phyloP scores from a whole-genome alignment of 345 rosid genomes.

The Moricandia arvensis region DNA sequence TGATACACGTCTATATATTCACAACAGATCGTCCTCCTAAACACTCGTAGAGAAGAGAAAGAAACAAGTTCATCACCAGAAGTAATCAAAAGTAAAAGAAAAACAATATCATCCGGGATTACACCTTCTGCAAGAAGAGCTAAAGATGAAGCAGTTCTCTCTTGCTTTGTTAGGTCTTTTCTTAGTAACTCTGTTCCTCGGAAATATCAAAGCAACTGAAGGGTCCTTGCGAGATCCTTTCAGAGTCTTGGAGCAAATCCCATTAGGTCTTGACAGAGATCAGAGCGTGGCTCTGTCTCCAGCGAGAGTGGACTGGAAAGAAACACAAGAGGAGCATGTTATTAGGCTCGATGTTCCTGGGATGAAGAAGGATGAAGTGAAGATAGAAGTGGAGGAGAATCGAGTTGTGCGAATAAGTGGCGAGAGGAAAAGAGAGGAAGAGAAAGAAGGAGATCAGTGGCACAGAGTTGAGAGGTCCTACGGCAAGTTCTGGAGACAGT shows the following conservation, averaged over 20 bases:
- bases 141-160: constrained; percentile 13
- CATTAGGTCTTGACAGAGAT: constrained; percentile 51
- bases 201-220: constrained; percentile 14
- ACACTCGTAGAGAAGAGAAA: background rate
- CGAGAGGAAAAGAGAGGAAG: constrained; percentile 71
- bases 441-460: constrained; percentile 73
- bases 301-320: constrained; percentile 81
- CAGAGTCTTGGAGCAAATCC: constrained; percentile 61
- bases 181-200: constrained; percentile 23
- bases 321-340: constrained; percentile 64
- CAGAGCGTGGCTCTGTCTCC: constrained; percentile 46
- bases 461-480: constrained; percentile 72
- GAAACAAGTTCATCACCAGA: background rate
- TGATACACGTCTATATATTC: constrained; percentile 1
- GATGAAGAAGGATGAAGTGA: constrained; percentile 70
- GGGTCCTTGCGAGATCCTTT: constrained; percentile 63
- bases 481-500: constrained; percentile 85
- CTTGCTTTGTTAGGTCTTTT: constrained; percentile 10
- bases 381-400: constrained; percentile 68
- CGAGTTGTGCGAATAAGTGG: constrained; percentile 68
- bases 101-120: no score
- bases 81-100: background rate
- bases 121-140: constrained; percentile 7
- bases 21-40: background rate
- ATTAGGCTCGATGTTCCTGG: constrained; percentile 74